These are phyloP conservation scores for Senna siamea DNA, from an alignment of 306 rosid genomes.

Conservation along the genomic window DNA sequence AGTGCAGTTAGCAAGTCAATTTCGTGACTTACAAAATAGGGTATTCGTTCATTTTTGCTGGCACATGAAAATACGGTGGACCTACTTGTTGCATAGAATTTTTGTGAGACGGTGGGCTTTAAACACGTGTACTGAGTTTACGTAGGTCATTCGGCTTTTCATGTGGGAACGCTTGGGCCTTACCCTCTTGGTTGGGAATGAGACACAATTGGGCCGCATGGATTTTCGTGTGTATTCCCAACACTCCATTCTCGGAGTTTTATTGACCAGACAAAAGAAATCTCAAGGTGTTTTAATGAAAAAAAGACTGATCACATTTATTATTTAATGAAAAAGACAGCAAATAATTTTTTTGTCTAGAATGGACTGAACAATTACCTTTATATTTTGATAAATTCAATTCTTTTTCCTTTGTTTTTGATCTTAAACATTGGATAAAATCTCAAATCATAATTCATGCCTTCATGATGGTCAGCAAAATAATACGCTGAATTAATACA, in stretches of 20 bases:
- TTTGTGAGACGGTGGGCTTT: neutral
- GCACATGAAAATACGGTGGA: neutral
- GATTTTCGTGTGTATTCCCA: neutral
- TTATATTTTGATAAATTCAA: neutral
- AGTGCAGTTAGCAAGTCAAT: neutral
- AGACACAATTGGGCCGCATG: neutral
- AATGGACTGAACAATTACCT: neutral
- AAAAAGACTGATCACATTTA: too few species aligned
- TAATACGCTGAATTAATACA: too few species aligned
- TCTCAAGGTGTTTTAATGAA: too few species aligned
- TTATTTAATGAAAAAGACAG: neutral
- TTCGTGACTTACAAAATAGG: neutral
- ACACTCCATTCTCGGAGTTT: too few species aligned
- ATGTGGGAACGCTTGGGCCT: neutral
- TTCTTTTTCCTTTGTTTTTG: neutral
- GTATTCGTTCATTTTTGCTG: neutral
- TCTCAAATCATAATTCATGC: too few species aligned
- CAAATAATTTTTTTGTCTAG: too few species aligned
- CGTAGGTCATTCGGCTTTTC: neutral
- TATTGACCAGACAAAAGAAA: too few species aligned
- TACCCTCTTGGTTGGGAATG: neutral
- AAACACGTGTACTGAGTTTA: neutral
- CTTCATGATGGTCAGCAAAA: too few species aligned
- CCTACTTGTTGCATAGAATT: neutral
- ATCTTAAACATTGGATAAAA: neutral